phyloP scores from a whole-genome alignment of 306 rosid species.

The Medicago truncatula region DNA sequence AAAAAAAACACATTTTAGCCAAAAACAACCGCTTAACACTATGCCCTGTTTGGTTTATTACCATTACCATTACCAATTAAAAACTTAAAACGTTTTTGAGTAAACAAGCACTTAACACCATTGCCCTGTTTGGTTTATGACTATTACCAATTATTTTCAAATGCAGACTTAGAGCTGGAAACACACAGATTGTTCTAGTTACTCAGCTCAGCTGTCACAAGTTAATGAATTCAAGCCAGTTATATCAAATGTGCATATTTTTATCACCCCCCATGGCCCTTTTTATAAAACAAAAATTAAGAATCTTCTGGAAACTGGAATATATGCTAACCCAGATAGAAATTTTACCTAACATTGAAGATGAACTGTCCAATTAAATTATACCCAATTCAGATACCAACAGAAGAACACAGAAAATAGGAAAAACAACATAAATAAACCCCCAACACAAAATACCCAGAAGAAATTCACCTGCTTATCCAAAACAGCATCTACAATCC shows the following conservation, averaged over 20 bases:
- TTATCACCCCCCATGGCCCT: no score
- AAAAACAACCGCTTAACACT: no score
- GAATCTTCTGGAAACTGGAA: background rate
- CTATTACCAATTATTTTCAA: no score
- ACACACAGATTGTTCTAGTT: no score
- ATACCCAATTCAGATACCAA: background rate
- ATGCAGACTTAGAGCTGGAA: no score
- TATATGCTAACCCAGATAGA: background rate
- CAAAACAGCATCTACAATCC: slow-evolving; percentile 70
- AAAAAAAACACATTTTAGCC: no score
- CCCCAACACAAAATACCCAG: background rate
- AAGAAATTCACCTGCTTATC: slow-evolving; percentile 68
- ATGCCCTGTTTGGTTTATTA: no score
- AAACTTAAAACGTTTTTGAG: no score
- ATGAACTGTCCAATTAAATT: background rate
- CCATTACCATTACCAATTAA: no score
- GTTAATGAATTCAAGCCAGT: background rate
- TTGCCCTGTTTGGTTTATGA: no score
- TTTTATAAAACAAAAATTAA: background rate
- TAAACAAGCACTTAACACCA: no score
- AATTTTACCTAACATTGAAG: background rate
- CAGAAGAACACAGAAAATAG: background rate
- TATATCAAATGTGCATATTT: no score
- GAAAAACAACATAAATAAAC: background rate
- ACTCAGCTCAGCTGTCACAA: background rate